phyloP scores from a whole-genome alignment of 2,329 filamentous ascomycete genomes.

The Mycocentrospora acerina region DNA sequence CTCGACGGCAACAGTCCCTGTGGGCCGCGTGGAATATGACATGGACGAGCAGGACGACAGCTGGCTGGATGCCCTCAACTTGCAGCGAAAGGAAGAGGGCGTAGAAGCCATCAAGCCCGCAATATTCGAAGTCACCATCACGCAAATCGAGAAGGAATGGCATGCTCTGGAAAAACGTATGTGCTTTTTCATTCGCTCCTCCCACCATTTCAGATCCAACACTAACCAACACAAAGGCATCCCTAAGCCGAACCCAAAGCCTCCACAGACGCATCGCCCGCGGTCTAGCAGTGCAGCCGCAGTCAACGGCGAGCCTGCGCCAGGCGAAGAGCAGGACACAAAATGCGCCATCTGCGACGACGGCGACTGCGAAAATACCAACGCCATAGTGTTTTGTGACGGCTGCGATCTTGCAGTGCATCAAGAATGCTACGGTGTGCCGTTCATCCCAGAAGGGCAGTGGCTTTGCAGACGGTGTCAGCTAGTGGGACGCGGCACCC shows the following conservation, averaged over 20 bases:
- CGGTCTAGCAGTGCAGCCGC: conserved; percentile 92
- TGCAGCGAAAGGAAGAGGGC: conserved; percentile 69
- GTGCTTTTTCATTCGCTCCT: conserved; percentile 5
- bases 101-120: conserved; percentile 86
- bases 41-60: conserved; percentile 99
- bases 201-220: neutral
- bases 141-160: conserved; percentile 99
- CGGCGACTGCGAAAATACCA: conserved; percentile 98
- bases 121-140: conserved; percentile 96
- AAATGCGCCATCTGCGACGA: conserved; percentile 98
- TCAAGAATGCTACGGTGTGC: conserved; percentile 98
- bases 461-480: conserved; percentile 98
- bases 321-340: conserved; percentile 90
- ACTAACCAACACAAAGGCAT: conserved; percentile 54
- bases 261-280: conserved; percentile 89
- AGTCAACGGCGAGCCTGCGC: conserved; percentile 85
- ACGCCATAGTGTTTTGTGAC: conserved; percentile 98
- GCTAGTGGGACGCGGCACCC: conserved; percentile 86
- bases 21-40: conserved; percentile 93
- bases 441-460: conserved; percentile 97
- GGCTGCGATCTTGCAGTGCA: conserved; percentile 97
- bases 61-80: conserved; percentile 87
- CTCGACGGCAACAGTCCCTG: conserved; percentile 50
- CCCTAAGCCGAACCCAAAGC: conserved; percentile 94
- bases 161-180: conserved; percentile 85